Evolutionary conservation across 805 yeast genomes (phyloP).

Genomic region (Lipomyces yamanashiensis): DNA sequence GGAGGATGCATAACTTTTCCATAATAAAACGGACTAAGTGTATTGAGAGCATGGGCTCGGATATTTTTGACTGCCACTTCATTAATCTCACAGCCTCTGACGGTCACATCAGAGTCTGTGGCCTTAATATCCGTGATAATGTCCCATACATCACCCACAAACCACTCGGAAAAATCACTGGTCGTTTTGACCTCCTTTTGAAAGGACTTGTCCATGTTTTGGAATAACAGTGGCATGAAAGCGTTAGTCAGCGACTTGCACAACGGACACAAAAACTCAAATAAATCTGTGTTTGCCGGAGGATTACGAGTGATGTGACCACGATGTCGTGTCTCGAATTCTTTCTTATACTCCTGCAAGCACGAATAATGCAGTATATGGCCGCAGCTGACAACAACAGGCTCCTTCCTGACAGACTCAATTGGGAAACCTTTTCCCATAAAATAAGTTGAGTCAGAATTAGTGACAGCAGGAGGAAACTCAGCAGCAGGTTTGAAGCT

Average conservation of each 20-base stretch:
- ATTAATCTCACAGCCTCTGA: background rate
- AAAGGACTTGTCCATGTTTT: constrained; percentile 48
- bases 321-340: constrained; percentile 57
- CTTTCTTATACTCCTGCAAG: constrained; percentile 63
- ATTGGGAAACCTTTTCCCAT: constrained; percentile 75
- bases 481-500: background rate
- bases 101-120: background rate
- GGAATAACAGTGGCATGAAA: constrained; percentile 77
- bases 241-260: constrained; percentile 86
- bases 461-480: background rate
- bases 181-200: constrained; percentile 14
- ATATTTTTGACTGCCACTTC: constrained; percentile 4
- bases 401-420: constrained; percentile 36
- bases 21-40: constrained; percentile 7
- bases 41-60: constrained; percentile 7
- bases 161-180: constrained; percentile 29
- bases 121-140: constrained; percentile 18
- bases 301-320: constrained; percentile 79
- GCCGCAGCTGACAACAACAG: constrained; percentile 76
- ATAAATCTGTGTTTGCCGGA: constrained; percentile 72
- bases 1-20: constrained; percentile 10
- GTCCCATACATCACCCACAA: constrained; percentile 32
- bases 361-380: constrained; percentile 92
- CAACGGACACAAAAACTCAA: constrained; percentile 85
- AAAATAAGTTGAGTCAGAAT: constrained; percentile 47